A percentile compares a stretch with the other conserved stretches of the same genome.
Conservation (phyloP, 2,329 filamentous ascomycete species). For the Ceratocystis eucalypticola region DNA sequence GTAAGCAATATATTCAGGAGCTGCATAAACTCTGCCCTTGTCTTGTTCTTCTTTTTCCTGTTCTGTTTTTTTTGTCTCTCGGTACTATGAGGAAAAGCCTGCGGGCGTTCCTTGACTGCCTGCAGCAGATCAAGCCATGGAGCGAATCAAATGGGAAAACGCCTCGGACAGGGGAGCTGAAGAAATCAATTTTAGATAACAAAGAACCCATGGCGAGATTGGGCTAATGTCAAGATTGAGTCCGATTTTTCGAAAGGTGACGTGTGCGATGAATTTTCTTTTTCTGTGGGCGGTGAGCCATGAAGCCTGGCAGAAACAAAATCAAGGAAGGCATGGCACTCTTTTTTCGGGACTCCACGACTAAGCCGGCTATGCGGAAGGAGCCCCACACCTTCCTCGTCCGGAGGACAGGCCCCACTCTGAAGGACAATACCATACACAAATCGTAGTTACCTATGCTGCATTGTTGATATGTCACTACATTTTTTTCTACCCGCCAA, state of each 20-base stretch:
- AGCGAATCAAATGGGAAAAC: background rate
- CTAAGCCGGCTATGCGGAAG: background rate
- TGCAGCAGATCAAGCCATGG: background rate
- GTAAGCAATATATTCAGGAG: background rate
- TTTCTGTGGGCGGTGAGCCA: background rate
- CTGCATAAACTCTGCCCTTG: background rate
- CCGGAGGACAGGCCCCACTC: background rate
- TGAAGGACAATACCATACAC: background rate
- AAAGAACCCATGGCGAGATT: background rate
- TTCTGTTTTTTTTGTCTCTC: background rate
- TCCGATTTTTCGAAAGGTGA: background rate
- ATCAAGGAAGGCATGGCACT: background rate
- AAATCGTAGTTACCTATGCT: background rate
- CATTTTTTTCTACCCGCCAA: background rate
- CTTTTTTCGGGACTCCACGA: background rate
- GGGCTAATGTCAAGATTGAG: background rate
- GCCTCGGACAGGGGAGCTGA: background rate
- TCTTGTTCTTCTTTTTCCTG: background rate
- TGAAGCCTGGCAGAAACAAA: background rate
- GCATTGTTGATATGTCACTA: background rate
- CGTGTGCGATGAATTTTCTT: background rate
- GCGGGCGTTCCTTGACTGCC: background rate
- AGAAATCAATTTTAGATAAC: background rate
- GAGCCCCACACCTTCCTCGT: background rate
- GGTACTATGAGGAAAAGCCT: background rate